A percentile compares a stretch with the other conserved stretches of the same genome.
Conservation (phyloP, 2,329 filamentous ascomycete genomes). For the Botrytis galanthina region DNA sequence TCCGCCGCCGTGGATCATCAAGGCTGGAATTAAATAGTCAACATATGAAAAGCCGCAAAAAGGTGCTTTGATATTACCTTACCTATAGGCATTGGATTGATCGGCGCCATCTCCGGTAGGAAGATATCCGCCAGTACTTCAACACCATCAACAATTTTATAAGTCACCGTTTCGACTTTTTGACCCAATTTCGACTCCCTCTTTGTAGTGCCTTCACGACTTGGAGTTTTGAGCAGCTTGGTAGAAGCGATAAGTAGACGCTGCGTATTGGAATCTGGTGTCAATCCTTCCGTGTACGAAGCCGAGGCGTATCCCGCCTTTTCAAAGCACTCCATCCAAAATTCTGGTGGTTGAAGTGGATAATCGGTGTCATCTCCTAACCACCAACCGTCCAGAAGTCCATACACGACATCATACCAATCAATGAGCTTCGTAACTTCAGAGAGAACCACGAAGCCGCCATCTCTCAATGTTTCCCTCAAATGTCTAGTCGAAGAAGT, state of each 20-base stretch:
- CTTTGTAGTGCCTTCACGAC: background rate
- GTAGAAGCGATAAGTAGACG: slow-evolving; percentile 13
- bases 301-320: slow-evolving; percentile 23
- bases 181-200: background rate
- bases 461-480: slow-evolving; percentile 21
- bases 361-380: slow-evolving; percentile 11
- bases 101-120: background rate
- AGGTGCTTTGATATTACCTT: background rate
- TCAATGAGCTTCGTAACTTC: slow-evolving; percentile 30
- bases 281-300: slow-evolving; percentile 26
- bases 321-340: slow-evolving; percentile 25
- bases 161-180: background rate
- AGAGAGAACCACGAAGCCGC: slow-evolving; percentile 29
- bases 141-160: slow-evolving; percentile 5
- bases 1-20: slow-evolving; percentile 22
- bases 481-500: slow-evolving; percentile 22
- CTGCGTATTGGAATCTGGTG: slow-evolving; percentile 21
- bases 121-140: slow-evolving; percentile 12
- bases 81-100: slow-evolving; percentile 1
- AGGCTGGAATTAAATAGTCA: background rate
- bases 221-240: background rate
- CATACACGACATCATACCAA: slow-evolving; percentile 35
- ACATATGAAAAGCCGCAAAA: too few relatives aligned
- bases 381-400: slow-evolving; percentile 37
- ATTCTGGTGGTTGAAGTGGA: slow-evolving; percentile 25